Conservation (phyloP, 2,329 filamentous ascomycete genomes). For the Aureobasidium mangrovei region DNA sequence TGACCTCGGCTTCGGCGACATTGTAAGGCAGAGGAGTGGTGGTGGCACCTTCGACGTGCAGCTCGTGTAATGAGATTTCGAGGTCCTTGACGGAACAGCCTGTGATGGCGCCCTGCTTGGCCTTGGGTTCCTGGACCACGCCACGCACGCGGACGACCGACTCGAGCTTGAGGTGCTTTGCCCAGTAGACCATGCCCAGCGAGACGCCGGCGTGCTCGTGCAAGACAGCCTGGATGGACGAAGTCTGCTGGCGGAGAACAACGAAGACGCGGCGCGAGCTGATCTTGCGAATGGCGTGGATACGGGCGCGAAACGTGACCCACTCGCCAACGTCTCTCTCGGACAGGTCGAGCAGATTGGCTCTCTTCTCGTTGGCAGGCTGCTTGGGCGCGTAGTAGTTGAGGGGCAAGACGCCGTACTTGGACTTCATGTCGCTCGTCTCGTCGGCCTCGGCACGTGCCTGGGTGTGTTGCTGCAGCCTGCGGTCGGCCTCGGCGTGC, state of each 20-base stretch:
- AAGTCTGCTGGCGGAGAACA: slow-evolving; percentile 73
- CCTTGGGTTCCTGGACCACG: slow-evolving; percentile 61
- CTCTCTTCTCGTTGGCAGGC: slow-evolving; percentile 39
- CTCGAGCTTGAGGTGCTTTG: slow-evolving; percentile 71
- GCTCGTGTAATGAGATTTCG: slow-evolving; percentile 61
- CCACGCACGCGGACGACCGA: slow-evolving; percentile 71
- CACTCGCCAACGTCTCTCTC: slow-evolving; percentile 47
- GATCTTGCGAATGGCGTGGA: slow-evolving; percentile 73
- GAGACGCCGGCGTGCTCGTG: slow-evolving; percentile 54
- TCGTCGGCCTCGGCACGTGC: slow-evolving; percentile 43
- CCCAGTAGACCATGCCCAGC: slow-evolving; percentile 75
- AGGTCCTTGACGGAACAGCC: slow-evolving; percentile 67
- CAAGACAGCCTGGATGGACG: slow-evolving; percentile 78
- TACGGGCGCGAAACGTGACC: slow-evolving; percentile 59
- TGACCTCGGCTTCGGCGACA: slow-evolving; percentile 61
- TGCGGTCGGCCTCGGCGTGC: slow-evolving; percentile 37
- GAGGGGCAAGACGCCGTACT: slow-evolving; percentile 50
- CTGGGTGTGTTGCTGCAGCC: slow-evolving; percentile 40
- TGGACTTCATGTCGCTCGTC: slow-evolving; percentile 49
- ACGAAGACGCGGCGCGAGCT: slow-evolving; percentile 78
- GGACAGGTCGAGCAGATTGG: slow-evolving; percentile 44
- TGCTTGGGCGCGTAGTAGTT: slow-evolving; percentile 48
- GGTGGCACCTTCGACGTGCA: slow-evolving; percentile 54
- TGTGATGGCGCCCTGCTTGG: slow-evolving; percentile 56
- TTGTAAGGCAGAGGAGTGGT: slow-evolving; percentile 59